Evolutionary conservation across 2,329 filamentous ascomycete species (phyloP), one percentile per base, ranked within the genome.

Genomic region (Calonectria henricotiae): DNA sequence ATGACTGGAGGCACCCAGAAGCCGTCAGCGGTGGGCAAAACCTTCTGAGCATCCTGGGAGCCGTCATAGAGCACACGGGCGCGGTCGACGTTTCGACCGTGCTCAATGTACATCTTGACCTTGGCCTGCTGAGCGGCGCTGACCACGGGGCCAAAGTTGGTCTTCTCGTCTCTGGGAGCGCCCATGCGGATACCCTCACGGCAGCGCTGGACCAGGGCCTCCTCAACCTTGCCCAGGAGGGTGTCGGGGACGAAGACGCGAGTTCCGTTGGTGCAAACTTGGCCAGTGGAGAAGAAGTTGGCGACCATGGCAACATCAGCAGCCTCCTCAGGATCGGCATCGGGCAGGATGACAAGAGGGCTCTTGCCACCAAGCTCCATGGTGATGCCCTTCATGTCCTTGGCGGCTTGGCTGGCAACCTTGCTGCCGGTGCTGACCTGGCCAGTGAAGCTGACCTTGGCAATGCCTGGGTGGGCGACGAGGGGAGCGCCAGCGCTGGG

Each of bases 361-460:
- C 92, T 94, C 84, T 97, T 97, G 61, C 95, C 95, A 65, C 95
- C 95, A 0, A 97, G 88, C 83, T 98, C 95, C 93, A 97, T 95
- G 23, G 95, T 97, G 60, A 96, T 92, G 79, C 95, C 94, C 83
- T 97, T 97, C 92, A 97, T 95, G 76, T 89, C 90, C 37, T 89
- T 90, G 1, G 93, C 92, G 3, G 94, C 94, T 41, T 91, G 86
- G 49, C 89, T 89, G 11, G 94, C 94, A 11, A 98, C 94, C 80
- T 94, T 96, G 82, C 90, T 89, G 15, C 95, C 94, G 0, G 94
- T 97, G 69, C 90, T 88, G 30, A 97, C 94, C 80, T 97, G 94
- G 20, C 94, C 94, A 0, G 94, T 97, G 84, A 97, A 97, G 79
- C 92, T 94, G 77, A 97, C 94, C 84, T 97, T 97, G 71, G 93